Evolutionary conservation across 805 yeast genomes (phyloP).

Genomic region (Limtongia smithiae): DNA sequence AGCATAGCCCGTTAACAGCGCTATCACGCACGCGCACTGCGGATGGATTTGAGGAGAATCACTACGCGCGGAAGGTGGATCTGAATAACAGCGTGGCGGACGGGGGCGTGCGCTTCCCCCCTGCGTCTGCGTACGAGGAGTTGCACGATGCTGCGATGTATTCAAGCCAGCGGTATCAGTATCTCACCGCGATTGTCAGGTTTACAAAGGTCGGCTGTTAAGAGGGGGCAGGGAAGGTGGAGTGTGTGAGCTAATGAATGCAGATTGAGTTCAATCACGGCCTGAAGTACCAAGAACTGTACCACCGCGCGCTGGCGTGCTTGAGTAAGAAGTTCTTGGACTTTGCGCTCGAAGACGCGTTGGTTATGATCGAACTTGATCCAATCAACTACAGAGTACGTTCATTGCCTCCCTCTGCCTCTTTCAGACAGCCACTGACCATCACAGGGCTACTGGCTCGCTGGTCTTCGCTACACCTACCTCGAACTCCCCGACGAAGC

Average conservation of each 20-base stretch:
- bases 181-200: conserved; percentile 16
- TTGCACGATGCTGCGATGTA: conserved; percentile 17
- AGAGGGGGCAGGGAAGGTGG: too few species aligned
- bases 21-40: too few species aligned
- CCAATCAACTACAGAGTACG: conserved; percentile 12
- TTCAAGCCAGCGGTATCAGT: conserved; percentile 18
- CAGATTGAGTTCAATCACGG: conserved; percentile 20
- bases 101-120: background rate
- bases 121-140: conserved; percentile 8
- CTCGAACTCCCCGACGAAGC: conserved; percentile 1
- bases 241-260: background rate
- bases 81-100: background rate
- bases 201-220: conserved; percentile 21
- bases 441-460: conserved; percentile 20
- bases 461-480: conserved; percentile 14
- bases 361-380: conserved; percentile 10
- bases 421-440: too few species aligned
- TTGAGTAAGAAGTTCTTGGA: conserved; percentile 12
- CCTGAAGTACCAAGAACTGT: conserved; percentile 12
- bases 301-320: conserved; percentile 15
- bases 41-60: too few species aligned
- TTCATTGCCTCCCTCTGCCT: too few species aligned
- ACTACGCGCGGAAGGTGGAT: too few species aligned
- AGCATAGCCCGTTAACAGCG: too few species aligned
- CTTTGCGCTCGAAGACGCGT: conserved; percentile 16